Evolutionary conservation across 805 yeast species (phyloP), one percentile per base, ranked within the genome.

Genomic region (Pichia cabralensis): DNA sequence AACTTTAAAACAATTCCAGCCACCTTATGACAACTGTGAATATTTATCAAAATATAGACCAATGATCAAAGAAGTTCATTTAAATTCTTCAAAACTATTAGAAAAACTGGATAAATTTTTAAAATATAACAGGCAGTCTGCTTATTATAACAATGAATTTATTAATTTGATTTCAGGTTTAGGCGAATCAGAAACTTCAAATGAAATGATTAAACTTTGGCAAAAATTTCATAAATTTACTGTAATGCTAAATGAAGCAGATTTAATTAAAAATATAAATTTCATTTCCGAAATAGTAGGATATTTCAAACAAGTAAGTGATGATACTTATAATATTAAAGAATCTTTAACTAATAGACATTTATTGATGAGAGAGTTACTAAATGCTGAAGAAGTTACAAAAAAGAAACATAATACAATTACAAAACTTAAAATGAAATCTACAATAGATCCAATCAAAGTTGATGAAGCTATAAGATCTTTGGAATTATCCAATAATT

Each of bases 281-380:
- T 83, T 79, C 42, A 64, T 74, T 57, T 86, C 92, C 0, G 67
- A 80, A 1, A 55, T 89, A 23, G 86, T 83, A 2, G 96, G 89
- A 47, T 80, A 80, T 1, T 53, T 85, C 12, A 73, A 67, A 36
- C 63, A 71, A 47, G 61, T 85, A 20, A 62, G 74, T 4, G 71
- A 71, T 41, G 96, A 88, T 47, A 79, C 92, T 12, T 92, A 79
- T 55, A 77, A 80, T 38, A 80, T 88, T 38, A 92, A 92, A 56
- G 98, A 92, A 58, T 80, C 95, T 0, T 63, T 92, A 35, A 92
- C 98, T 0, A 88, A 89, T 58, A 68, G 98, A 39, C 95, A 92
- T 55, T 64, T 92, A 38, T 60, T 89, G 25, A 92, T 92, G 95
- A 70, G 96, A 35, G 98, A 92, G 45, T 63, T 85, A 33, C 49